A percentile compares a stretch with the other conserved stretches of the same genome.
phyloP scores from a whole-genome alignment of 768 basidiomycete species.

The Leccinum uliginosum region DNA sequence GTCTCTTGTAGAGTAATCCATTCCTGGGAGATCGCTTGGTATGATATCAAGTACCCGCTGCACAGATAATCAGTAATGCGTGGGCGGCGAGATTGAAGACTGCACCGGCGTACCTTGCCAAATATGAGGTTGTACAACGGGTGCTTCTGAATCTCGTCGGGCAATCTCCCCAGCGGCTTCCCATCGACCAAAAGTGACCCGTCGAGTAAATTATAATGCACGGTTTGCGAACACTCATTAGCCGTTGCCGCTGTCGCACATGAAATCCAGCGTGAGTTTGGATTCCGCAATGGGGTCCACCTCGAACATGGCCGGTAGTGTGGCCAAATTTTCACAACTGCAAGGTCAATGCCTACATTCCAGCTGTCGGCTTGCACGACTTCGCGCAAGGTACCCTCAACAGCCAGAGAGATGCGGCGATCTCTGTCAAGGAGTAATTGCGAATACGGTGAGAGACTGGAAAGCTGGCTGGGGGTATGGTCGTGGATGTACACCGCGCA shows the following conservation, averaged over 20 bases:
- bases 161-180: slow-evolving; percentile 33
- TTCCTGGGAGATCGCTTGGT: background rate
- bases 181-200: slow-evolving; percentile 42
- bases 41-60: slow-evolving; percentile 2
- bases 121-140: slow-evolving; percentile 31
- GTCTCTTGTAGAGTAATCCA: slow-evolving; percentile 2
- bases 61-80: background rate
- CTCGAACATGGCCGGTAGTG: slow-evolving; percentile 20
- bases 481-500: slow-evolving; percentile 24
- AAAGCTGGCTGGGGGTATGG: slow-evolving; percentile 15
- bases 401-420: slow-evolving; percentile 27
- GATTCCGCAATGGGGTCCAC: slow-evolving; percentile 13
- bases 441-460: slow-evolving; percentile 4
- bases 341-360: slow-evolving; percentile 18
- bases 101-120: slow-evolving; percentile 28
- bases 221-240: slow-evolving; percentile 15
- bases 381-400: slow-evolving; percentile 18
- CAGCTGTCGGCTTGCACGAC: slow-evolving; percentile 2
- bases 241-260: slow-evolving; percentile 10
- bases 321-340: slow-evolving; percentile 28
- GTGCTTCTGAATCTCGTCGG: slow-evolving; percentile 26
- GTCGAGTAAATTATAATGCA: slow-evolving; percentile 22
- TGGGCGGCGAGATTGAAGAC: background rate
- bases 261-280: slow-evolving; percentile 22
- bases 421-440: slow-evolving; percentile 28